These are phyloP conservation scores for Dendrothele bispora DNA, from an alignment of 768 basidiomycete species.

Conservation along the genomic window DNA sequence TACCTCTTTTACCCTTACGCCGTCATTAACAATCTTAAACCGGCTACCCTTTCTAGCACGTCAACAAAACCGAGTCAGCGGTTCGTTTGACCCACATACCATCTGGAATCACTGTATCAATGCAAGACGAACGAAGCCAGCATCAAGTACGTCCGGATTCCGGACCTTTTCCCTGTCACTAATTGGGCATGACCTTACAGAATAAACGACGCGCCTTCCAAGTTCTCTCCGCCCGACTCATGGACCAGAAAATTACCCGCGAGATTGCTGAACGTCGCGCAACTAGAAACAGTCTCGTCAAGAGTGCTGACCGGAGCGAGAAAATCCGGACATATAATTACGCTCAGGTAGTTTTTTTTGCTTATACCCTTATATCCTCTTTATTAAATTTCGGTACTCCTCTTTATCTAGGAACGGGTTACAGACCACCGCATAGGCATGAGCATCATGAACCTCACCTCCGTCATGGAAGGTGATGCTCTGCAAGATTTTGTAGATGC, in stretches of 20 bases:
- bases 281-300: slow-evolving; percentile 70
- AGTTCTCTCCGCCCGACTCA: slow-evolving; percentile 80
- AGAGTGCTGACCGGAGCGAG: slow-evolving; percentile 84
- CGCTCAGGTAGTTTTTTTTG: slow-evolving; percentile 55
- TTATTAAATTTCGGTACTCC: too few relatives aligned
- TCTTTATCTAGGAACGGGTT: too few relatives aligned
- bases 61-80: slow-evolving; percentile 98
- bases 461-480: slow-evolving; percentile 67
- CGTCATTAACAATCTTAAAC: not conserved
- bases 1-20: not conserved
- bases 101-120: slow-evolving; percentile 91
- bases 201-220: slow-evolving; percentile 93
- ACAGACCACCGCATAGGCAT: slow-evolving; percentile 91
- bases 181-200: slow-evolving; percentile 34
- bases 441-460: slow-evolving; percentile 64
- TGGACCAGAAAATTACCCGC: slow-evolving; percentile 73
- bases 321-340: slow-evolving; percentile 97
- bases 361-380: too few relatives aligned
- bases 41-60: slow-evolving; percentile 58
- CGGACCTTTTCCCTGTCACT: not conserved
- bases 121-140: slow-evolving; percentile 97
- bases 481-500: slow-evolving; percentile 58
- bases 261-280: slow-evolving; percentile 73
- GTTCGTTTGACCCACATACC: slow-evolving; percentile 89
- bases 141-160: slow-evolving; percentile 63